These are phyloP conservation scores for Leccinum subtestaceum DNA, from an alignment of 768 basidiomycete species.

Conservation along the genomic window DNA sequence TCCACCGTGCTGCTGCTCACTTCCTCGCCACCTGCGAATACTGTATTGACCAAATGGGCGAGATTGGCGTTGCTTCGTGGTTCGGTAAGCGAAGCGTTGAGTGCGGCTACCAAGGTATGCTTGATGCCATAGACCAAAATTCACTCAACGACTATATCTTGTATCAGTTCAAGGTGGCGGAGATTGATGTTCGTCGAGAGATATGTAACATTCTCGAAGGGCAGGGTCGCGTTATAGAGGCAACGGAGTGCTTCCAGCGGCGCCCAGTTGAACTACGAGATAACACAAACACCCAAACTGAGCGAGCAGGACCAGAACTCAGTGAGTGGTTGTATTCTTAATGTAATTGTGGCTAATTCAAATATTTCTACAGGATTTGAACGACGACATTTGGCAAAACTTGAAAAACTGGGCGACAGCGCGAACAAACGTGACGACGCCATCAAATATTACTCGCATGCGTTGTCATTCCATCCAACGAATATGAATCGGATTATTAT, in stretches of 20 bases:
- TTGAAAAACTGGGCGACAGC: neutral
- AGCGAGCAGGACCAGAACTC: neutral
- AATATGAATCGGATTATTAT: neutral
- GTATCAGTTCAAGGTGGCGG: constrained; percentile 2
- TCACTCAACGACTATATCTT: neutral
- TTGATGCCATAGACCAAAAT: neutral
- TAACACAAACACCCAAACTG: neutral
- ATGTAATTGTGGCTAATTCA: neutral
- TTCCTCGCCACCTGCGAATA: neutral
- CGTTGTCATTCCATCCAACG: neutral
- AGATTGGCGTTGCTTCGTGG: neutral
- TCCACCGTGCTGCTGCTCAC: neutral
- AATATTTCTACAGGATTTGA: neutral
- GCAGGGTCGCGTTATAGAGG: neutral
- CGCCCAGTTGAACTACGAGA: neutral
- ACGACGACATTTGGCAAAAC: neutral
- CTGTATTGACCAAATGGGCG: neutral
- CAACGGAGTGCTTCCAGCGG: neutral
- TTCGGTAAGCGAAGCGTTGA: neutral
- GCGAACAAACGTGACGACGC: neutral
- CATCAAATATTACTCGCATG: neutral
- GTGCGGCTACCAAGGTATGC: neutral
- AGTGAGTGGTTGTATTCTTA: neutral
- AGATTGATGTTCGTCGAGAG: neutral
- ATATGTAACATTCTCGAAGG: constrained; percentile 3